These are phyloP conservation scores for Dothistroma septosporum DNA, from an alignment of 2,329 filamentous ascomycete species.

Conservation along the genomic window DNA sequence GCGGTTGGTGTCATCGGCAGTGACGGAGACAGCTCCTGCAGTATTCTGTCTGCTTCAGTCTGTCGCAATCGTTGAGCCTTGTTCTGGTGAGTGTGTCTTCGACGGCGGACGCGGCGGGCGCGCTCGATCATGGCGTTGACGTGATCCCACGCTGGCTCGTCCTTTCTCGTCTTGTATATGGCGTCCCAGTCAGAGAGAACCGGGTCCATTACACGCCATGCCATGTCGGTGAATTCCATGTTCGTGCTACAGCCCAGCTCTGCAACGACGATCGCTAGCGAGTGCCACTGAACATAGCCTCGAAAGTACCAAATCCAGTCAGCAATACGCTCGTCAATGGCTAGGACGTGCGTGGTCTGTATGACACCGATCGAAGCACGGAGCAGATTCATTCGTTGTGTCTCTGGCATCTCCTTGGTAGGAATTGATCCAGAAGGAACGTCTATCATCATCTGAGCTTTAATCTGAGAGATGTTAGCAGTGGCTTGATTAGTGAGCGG, in stretches of 20 bases:
- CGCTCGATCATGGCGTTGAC: conserved; percentile 27
- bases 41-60: conserved; percentile 4
- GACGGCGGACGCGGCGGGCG: conserved; percentile 17
- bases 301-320: conserved; percentile 28
- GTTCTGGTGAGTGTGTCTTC: conserved; percentile 1
- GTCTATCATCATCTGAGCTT: conserved; percentile 28
- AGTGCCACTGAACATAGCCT: conserved; percentile 30
- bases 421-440: conserved; percentile 24
- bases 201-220: conserved; percentile 29
- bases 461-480: conserved; percentile 13
- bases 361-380: conserved; percentile 28
- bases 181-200: conserved; percentile 27
- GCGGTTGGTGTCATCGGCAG: not conserved
- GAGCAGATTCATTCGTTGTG: conserved; percentile 22
- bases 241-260: conserved; percentile 27
- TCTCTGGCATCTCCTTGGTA: conserved; percentile 18
- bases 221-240: conserved; percentile 20
- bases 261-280: conserved; percentile 28
- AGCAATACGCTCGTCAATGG: conserved; percentile 16
- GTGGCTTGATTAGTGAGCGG: not conserved
- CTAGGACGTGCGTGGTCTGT: conserved; percentile 19
- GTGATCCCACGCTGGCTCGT: conserved; percentile 29
- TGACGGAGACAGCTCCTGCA: not conserved
- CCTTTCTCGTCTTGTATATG: conserved; percentile 21
- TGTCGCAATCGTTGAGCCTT: not conserved